Evolutionary conservation across 768 basidiomycete species (phyloP).

Genomic region (Sarcodon sp.): DNA sequence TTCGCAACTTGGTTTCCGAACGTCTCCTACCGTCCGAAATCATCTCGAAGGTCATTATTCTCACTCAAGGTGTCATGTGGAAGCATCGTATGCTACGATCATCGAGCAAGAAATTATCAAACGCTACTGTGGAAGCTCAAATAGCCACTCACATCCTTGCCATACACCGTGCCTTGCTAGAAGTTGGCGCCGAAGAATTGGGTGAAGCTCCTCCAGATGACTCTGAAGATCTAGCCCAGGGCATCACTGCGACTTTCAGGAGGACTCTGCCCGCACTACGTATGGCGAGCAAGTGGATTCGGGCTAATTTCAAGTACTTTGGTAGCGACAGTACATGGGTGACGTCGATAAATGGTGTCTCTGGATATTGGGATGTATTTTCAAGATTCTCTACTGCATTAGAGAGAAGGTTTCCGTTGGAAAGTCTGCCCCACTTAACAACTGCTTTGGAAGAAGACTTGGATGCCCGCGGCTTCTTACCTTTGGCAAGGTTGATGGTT

Average conservation of each 20-base stretch:
- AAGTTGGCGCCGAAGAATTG: slow-evolving; percentile 53
- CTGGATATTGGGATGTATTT: slow-evolving; percentile 65
- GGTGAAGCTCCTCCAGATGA: slow-evolving; percentile 38
- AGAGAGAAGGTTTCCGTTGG: slow-evolving; percentile 52
- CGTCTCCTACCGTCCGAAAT: slow-evolving; percentile 64
- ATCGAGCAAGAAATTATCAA: slow-evolving; percentile 14
- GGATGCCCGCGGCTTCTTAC: slow-evolving; percentile 80
- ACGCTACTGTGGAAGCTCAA: slow-evolving; percentile 37
- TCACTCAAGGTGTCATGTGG: slow-evolving; percentile 77
- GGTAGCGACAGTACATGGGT: slow-evolving; percentile 22
- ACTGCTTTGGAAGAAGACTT: slow-evolving; percentile 80
- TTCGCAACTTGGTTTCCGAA: slow-evolving; percentile 47
- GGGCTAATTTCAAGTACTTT: slow-evolving; percentile 61
- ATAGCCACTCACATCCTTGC: slow-evolving; percentile 58
- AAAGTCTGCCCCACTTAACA: slow-evolving; percentile 40
- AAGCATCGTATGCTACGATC: slow-evolving; percentile 67
- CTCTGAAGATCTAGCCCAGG: slow-evolving; percentile 56
- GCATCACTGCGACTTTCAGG: slow-evolving; percentile 78
- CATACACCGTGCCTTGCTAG: slow-evolving; percentile 48
- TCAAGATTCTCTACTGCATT: slow-evolving; percentile 53
- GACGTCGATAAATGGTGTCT: slow-evolving; percentile 17
- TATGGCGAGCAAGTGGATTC: slow-evolving; percentile 83
- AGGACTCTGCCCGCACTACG: slow-evolving; percentile 80
- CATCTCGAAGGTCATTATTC: slow-evolving; percentile 60
- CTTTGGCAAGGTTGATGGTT: slow-evolving; percentile 52